These are phyloP conservation scores for Akebia trifoliata DNA, from an alignment of 164 flowering plant genomes.

Conservation along the genomic window DNA sequence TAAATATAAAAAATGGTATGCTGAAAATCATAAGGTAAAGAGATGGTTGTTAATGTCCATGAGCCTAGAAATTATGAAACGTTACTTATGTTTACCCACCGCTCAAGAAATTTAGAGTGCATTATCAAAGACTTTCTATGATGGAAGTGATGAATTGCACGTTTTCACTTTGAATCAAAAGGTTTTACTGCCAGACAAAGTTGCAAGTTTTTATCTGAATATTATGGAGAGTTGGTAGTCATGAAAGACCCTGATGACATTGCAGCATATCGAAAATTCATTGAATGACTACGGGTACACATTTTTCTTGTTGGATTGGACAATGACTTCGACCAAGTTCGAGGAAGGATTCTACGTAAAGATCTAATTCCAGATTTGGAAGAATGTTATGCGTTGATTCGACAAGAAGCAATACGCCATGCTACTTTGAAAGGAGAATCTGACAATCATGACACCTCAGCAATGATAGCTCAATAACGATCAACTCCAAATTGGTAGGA, in stretches of 20 bases:
- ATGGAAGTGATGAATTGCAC: slow-evolving; percentile 3
- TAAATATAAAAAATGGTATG: slow-evolving; percentile 1
- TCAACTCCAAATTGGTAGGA: neutral
- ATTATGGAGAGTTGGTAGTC: no score
- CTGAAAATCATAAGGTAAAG: neutral
- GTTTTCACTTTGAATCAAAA: slow-evolving; percentile 6
- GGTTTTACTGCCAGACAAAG: neutral
- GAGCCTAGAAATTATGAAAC: no score
- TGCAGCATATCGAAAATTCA: neutral
- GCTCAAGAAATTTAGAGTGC: slow-evolving; percentile 2
- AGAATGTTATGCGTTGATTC: no score
- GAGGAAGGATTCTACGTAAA: no score
- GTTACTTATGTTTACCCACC: no score
- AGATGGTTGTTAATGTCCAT: neutral
- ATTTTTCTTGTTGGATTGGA: slow-evolving; percentile 6
- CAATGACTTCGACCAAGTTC: neutral
- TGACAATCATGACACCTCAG: slow-evolving; percentile 1
- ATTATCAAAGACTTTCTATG: slow-evolving; percentile 4
- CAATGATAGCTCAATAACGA: slow-evolving; percentile 3
- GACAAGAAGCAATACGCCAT: neutral
- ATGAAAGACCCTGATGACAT: neutral
- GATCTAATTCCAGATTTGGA: no score
- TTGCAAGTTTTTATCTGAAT: neutral
- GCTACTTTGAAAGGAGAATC: neutral
- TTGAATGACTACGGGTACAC: neutral